Conservation (phyloP, 164 flowering plant species). For the Umbilicus rupestris region DNA sequence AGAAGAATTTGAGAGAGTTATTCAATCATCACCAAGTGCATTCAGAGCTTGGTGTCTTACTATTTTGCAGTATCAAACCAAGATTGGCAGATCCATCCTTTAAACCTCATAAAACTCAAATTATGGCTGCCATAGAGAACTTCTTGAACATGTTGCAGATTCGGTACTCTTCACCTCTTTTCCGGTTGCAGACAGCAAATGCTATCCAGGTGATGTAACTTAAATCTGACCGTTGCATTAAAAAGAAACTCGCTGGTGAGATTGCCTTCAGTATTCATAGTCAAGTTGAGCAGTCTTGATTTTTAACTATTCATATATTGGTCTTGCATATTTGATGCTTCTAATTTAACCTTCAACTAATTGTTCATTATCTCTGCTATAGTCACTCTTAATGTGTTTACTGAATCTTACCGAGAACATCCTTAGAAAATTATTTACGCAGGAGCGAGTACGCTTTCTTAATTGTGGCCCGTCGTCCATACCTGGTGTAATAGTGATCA, state of each 20-base stretch:
- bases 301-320: background rate
- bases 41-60: too few relatives aligned
- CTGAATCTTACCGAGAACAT: background rate
- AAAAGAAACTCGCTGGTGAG: background rate
- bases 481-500: constrained; percentile 82
- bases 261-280: background rate
- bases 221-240: background rate
- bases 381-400: background rate
- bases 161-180: constrained; percentile 88
- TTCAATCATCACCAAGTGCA: too few relatives aligned
- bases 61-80: constrained; percentile 60
- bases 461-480: constrained; percentile 68
- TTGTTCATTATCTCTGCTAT: background rate
- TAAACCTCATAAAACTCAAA: constrained; percentile 69
- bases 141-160: constrained; percentile 48
- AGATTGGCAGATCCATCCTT: constrained; percentile 70
- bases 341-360: background rate
- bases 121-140: constrained; percentile 67
- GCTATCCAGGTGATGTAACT: constrained; percentile 53
- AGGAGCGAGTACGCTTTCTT: constrained; percentile 79
- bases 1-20: too few relatives aligned
- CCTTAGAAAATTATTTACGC: constrained; percentile 7
- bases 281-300: background rate
- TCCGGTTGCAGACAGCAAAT: constrained; percentile 64
- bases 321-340: background rate